phyloP scores from a whole-genome alignment of 73 alveolate species.

The Diophrys sp. region DNA sequence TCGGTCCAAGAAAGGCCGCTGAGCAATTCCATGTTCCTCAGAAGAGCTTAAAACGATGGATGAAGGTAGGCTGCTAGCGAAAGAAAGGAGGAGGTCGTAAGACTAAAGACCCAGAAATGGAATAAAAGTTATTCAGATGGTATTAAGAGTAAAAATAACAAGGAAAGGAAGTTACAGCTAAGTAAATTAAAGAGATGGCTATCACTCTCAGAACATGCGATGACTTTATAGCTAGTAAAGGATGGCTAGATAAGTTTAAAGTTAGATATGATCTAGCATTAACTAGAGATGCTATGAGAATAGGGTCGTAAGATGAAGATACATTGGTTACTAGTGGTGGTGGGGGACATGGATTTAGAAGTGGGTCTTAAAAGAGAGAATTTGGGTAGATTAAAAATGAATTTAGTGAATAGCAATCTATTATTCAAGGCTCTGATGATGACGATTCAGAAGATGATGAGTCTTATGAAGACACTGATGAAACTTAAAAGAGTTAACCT shows the following conservation, averaged over 20 bases:
- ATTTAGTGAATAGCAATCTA: too few relatives aligned
- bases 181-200: constrained; percentile 68
- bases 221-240: constrained; percentile 71
- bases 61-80: constrained; percentile 67
- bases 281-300: too few relatives aligned
- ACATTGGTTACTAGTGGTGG: too few relatives aligned
- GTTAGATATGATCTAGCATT: constrained; percentile 38
- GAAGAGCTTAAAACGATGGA: constrained; percentile 75
- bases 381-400: too few relatives aligned
- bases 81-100: constrained; percentile 80
- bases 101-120: constrained; percentile 77
- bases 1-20: too few relatives aligned
- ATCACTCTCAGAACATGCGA: constrained; percentile 54
- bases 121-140: constrained; percentile 64
- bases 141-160: constrained; percentile 36
- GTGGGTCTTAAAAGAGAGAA: too few relatives aligned
- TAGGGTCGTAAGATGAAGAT: too few relatives aligned
- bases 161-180: constrained; percentile 48
- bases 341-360: too few relatives aligned
- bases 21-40: constrained; percentile 64
- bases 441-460: too few relatives aligned
- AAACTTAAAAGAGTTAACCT: too few relatives aligned
- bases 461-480: too few relatives aligned
- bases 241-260: constrained; percentile 81
- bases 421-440: too few relatives aligned